A percentile compares a stretch with the other conserved stretches of the same genome.
phyloP scores from a whole-genome alignment of 768 basidiomycete genomes.

The Coprinopsis strossmayeri region DNA sequence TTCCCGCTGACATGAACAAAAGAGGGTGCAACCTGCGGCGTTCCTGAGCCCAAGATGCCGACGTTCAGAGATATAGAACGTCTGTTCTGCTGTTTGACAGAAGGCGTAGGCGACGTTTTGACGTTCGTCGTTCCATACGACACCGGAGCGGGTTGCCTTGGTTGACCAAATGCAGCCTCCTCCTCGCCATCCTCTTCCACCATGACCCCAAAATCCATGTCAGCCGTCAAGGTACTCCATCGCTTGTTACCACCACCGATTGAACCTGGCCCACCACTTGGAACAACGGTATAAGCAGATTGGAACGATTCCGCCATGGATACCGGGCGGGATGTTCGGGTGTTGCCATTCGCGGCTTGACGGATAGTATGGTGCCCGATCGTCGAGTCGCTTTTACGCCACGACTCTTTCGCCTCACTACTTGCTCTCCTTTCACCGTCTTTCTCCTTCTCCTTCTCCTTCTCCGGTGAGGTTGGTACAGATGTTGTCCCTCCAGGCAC shows the following conservation, averaged over 20 bases:
- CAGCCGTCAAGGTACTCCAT: constrained; percentile 59
- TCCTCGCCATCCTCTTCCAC: constrained; percentile 48
- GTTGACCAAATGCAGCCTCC: constrained; percentile 3
- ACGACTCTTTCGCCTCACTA: constrained; percentile 47
- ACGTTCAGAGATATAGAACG: constrained; percentile 63
- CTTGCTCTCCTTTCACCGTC: constrained; percentile 2
- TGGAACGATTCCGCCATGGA: constrained; percentile 76
- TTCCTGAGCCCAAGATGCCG: constrained; percentile 17
- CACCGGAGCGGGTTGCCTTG: constrained; percentile 1
- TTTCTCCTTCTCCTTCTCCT: constrained; percentile 15
- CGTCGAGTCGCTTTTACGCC: constrained; percentile 83
- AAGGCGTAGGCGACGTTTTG: constrained; percentile 33
- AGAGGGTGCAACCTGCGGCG: constrained; percentile 16
- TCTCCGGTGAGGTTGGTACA: constrained; percentile 15
- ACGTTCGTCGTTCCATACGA: constrained; percentile 6
- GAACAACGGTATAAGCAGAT: constrained; percentile 66
- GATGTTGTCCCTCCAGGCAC: constrained; percentile 1
- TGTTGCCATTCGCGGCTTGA: constrained; percentile 35
- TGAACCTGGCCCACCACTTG: constrained; percentile 19
- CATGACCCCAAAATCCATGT: constrained; percentile 59
- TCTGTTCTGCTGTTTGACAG: constrained; percentile 44
- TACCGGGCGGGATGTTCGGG: constrained; percentile 60
- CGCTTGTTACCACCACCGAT: constrained; percentile 38
- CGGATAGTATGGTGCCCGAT: constrained; percentile 70
- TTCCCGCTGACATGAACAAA: constrained; percentile 14